phyloP scores from a whole-genome alignment of 441 rosid genomes.

The Populus hybrid region DNA sequence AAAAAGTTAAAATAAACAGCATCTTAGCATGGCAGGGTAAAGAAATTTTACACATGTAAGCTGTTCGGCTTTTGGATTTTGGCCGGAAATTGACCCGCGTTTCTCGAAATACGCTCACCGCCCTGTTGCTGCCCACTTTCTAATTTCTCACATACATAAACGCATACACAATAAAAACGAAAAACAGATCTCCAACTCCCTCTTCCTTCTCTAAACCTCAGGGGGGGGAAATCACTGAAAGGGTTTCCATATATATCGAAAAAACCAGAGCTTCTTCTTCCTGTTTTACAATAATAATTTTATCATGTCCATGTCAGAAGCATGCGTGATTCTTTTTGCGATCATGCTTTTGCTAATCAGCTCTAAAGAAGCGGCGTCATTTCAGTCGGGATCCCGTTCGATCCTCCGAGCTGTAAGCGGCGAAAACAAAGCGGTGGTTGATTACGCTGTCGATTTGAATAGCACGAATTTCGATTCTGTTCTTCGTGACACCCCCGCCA shows the following conservation, averaged over 20 bases:
- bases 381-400: slow-evolving; percentile 52
- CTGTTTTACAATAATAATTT: not conserved
- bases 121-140: not conserved
- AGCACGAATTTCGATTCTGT: slow-evolving; percentile 59
- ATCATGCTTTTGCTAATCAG: slow-evolving; percentile 10
- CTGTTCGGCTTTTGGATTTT: not conserved
- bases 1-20: no score
- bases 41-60: not conserved
- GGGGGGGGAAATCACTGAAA: not conserved
- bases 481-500: slow-evolving; percentile 63
- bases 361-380: slow-evolving; percentile 34
- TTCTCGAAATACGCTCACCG: not conserved
- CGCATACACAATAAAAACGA: no score
- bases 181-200: not conserved
- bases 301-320: slow-evolving; percentile 36
- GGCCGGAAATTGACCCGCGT: not conserved
- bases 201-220: not conserved
- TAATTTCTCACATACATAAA: not conserved
- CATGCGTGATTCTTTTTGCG: slow-evolving; percentile 28
- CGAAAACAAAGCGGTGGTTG: slow-evolving; percentile 23
- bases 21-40: no score
- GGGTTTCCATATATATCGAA: not conserved
- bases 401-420: slow-evolving; percentile 47
- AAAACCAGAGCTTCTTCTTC: not conserved
- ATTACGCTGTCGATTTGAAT: slow-evolving; percentile 68